Evolutionary conservation across 768 basidiomycete genomes (phyloP), one percentile per base, ranked within the genome.

Genomic region (Russula compacta): DNA sequence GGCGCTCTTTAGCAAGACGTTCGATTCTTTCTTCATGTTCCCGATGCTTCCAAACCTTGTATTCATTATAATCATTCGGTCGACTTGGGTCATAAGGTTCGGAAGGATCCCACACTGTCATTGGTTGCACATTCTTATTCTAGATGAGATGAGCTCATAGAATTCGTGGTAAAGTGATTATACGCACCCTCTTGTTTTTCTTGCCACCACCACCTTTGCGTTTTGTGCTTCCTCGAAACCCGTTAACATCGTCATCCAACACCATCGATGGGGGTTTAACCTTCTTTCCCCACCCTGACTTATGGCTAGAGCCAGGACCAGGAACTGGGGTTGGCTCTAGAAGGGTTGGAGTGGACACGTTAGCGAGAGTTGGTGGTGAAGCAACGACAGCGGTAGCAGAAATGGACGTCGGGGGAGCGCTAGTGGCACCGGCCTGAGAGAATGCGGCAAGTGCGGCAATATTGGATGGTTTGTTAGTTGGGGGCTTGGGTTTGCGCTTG

Each of bases 201-300:
- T 76, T 79, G 9, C 73, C 72, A 1, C 78, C 80, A 15, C 73
- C 77, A 63, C 79, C 78, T 64, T 77, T 83, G 60, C 80, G 83
- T 56, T 81, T 83, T 49, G 80, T 75, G 11, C 78, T 76, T 12
- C 79, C 68, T 67, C 83, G 87, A 73, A 87, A 94, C 1, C 91
- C 91, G 59, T 93, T 93, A 64, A 93, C 77, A 63, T 93, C 89
- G 61, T 93, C 92, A 62, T 93, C 91, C 10, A 94, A 80, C 21
- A 92, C 78, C 89, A 94, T 92, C 0, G 88, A 88, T 3, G 92
- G 92, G 15, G 92, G 91, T 67, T 92, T 92, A 69, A 92, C 85
- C 70, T 92, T 92, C 74, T 86, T 89, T 46, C 87, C 87, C 91
- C 91, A 92, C 66, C 85, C 84, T 64, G 52, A 73, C 68, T 65